Base-by-base conservation (phyloP, 768 basidiomycete species). In the Stropharia rugosoannulata region DNA sequence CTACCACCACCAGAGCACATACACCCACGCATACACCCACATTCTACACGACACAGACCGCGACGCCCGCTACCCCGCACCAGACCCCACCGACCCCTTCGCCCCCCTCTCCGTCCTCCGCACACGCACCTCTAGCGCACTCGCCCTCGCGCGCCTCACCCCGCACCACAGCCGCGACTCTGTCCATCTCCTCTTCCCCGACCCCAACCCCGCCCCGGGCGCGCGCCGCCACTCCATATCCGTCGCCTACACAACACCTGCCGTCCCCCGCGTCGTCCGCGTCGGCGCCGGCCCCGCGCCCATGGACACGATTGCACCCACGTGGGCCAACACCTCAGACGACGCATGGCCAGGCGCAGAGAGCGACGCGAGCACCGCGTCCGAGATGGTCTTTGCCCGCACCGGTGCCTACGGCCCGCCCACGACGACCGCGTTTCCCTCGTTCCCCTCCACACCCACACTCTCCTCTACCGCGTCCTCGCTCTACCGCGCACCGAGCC, bases 41-140 rank as follows among this genome's bases (percentile, higher is more conserved):
- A 29, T n/a, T 0, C 9, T 7, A 5, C 5, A 10, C 32, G 7
- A 12, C 32, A 37, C 53, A 3, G 78, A 79, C 48, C 67, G 78
- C 61, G 75, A 80, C 9, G 64, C 75, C 51, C 75, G 82, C 39
- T 90, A 89, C 66, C 88, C 88, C 4, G 68, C 74, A 1, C 86
- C 86, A 29, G 88, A 90, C 69, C 86, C 86, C 18, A 65, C 63
- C 15, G 86, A 90, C 66, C 88, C 88, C 1, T 89, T 89, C 59
- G 87, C 84, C 5, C 81, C 88, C 0, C 80, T 90, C 41, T 80
- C 81, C 64, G 81, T 83, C 22, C 75, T 90, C 25, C 82, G 88
- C 48, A 80, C 76, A 57, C 80, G 86, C 53, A 80, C 68, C n/a
- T 72, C 82, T 4, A 79, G 77, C 59, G 51, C 50, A 11, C 45